phyloP scores from a whole-genome alignment of 2,329 filamentous ascomycete species.

The Ophiocordyceps sinensis region DNA sequence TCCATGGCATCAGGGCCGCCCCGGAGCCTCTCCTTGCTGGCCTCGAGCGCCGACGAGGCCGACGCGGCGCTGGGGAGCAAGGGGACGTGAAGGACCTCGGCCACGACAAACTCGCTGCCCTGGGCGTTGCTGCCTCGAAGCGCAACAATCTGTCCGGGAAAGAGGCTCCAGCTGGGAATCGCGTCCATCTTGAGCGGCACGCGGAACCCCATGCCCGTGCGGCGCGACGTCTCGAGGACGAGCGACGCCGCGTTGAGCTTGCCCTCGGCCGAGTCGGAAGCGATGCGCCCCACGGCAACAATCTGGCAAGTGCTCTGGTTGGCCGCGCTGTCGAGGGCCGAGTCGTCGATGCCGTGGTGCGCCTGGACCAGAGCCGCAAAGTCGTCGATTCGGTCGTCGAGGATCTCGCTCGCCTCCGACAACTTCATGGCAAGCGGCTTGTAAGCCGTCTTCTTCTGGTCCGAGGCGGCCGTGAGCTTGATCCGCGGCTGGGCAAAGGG shows the following conservation, averaged over 20 bases:
- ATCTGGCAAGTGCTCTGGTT: conserved; percentile 74
- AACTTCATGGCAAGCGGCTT: conserved; percentile 91
- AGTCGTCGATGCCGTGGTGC: conserved; percentile 61
- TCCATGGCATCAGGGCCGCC: conserved; percentile 50
- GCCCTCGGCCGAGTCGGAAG: conserved; percentile 73
- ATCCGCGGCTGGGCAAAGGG: conserved; percentile 65
- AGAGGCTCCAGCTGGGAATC: conserved; percentile 62
- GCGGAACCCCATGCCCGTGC: conserved; percentile 68
- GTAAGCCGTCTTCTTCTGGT: conserved; percentile 82
- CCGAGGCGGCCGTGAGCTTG: conserved; percentile 72
- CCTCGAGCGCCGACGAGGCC: conserved; percentile 46
- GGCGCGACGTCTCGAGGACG: conserved; percentile 75
- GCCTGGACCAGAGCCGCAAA: conserved; percentile 63
- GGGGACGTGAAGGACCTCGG: conserved; percentile 61
- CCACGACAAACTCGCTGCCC: conserved; percentile 68
- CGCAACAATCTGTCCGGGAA: conserved; percentile 88
- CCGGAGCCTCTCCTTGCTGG: conserved; percentile 54
- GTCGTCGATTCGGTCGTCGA: conserved; percentile 91
- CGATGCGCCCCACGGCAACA: conserved; percentile 81
- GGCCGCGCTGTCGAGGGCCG: conserved; percentile 75
- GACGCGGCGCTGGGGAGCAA: conserved; percentile 64
- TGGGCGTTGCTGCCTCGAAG: conserved; percentile 76
- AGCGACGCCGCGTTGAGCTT: conserved; percentile 75
- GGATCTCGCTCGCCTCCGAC: conserved; percentile 78
- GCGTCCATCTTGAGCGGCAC: conserved; percentile 65